Base-by-base conservation (phyloP, 2,329 filamentous ascomycete species). In the Fusarium humuli region DNA sequence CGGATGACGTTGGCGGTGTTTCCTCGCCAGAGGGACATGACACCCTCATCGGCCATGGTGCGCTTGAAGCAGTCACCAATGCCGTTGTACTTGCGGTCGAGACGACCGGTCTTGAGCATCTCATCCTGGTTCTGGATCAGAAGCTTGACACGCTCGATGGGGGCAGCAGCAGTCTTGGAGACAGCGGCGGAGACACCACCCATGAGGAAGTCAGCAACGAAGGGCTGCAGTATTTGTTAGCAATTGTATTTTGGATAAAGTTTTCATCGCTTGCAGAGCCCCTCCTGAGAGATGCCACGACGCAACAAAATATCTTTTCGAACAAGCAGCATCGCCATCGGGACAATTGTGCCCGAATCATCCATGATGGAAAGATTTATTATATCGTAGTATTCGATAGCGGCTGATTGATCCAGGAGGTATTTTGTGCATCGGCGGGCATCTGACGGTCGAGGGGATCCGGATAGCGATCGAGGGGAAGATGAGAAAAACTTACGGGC, bases 71-170 rank as follows among this genome's bases (percentile, higher is more conserved):
- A 98, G 84, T 99, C 96, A 69, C 73, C 81, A 83, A 99, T 98
- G 84, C 96, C 96, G 80, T 87, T 86, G 90, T 98, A 99, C 87
- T 95, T 97, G 86, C 91, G 92, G 90, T 97, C 94, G 76, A 99
- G 95, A 94, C 96, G 96, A 84, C 96, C 96, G 82, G 91, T 85
- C 91, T 97, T 97, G 81, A 99, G 87, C 96, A 99, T 99, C 91
- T 99, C 96, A 96, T 99, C 96, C 96, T 99, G 96, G 90, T 99
- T 99, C 91, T 99, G 96, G 88, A 99, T 97, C 82, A 99, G 93
- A 83, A 99, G 96, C 94, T 99, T 99, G 88, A 99, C 92, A 94
- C 96, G 96, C 94, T 99, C 96, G 80, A 99, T 99, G 87, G 96
- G 96, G 87, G 96, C 96, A 83, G 96, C 96, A 82, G 96, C 96